These are phyloP conservation scores for Karstenula rhodostoma DNA, from an alignment of 2,329 filamentous ascomycete genomes.

Conservation along the genomic window DNA sequence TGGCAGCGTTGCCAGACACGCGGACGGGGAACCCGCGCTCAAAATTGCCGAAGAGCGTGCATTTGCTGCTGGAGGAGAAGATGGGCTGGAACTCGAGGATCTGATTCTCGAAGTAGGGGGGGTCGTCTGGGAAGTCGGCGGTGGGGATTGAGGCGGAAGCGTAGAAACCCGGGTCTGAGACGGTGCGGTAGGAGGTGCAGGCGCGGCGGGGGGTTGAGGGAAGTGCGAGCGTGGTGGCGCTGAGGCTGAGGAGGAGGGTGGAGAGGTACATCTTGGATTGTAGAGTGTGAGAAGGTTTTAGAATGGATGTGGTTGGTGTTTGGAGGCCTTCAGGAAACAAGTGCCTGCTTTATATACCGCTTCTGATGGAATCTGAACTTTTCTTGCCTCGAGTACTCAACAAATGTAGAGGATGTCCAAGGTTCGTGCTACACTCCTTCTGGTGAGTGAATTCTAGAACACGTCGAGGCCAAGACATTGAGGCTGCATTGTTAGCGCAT, in stretches of 20 bases:
- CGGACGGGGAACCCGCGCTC: background rate
- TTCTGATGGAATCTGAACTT: background rate
- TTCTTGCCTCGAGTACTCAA: background rate
- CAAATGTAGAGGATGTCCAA: background rate
- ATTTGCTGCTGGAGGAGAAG: background rate
- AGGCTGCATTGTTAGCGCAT: background rate
- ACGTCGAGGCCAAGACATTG: background rate
- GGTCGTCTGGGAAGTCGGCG: background rate
- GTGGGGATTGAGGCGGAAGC: background rate
- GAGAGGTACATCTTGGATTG: background rate
- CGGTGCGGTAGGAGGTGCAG: constrained; percentile 1
- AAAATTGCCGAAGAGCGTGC: constrained; percentile 7
- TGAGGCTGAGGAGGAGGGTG: background rate
- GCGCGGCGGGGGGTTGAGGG: background rate
- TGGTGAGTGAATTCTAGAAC: background rate
- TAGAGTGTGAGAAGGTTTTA: background rate
- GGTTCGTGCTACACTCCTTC: background rate
- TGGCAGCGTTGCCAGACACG: background rate
- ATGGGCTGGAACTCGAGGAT: constrained; percentile 7
- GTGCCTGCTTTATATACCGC: background rate
- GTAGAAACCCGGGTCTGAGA: constrained; percentile 6
- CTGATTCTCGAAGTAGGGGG: constrained; percentile 1
- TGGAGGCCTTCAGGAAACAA: background rate
- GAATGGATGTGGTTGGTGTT: background rate
- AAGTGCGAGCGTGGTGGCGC: background rate